These are phyloP conservation scores for Jimgerdemannia flammicorona DNA, from an alignment of 192 early-diverging fungal species.

Conservation along the genomic window DNA sequence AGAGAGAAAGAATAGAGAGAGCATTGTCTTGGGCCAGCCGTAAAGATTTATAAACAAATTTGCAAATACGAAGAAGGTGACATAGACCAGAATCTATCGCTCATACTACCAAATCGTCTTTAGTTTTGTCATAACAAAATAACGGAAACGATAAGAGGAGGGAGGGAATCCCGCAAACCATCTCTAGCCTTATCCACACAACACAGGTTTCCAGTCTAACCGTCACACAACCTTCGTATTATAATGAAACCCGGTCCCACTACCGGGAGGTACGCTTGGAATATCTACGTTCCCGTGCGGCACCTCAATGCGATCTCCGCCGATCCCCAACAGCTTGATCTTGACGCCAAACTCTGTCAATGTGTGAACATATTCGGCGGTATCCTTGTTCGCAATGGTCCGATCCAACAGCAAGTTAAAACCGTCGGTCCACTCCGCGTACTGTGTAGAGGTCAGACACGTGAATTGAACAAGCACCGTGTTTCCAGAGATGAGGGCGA, in stretches of 20 bases:
- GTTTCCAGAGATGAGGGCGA: slow-evolving; percentile 1
- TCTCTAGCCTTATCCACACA: background rate
- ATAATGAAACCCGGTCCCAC: slow-evolving; percentile 24
- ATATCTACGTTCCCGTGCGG: slow-evolving; percentile 35
- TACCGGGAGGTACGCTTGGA: slow-evolving; percentile 23
- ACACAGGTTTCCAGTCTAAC: background rate
- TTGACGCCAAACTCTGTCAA: slow-evolving; percentile 69
- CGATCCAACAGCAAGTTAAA: slow-evolving; percentile 68
- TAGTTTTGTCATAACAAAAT: background rate
- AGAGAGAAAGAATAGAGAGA: background rate
- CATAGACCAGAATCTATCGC: background rate
- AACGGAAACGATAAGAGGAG: background rate
- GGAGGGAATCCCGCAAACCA: background rate
- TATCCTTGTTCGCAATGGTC: slow-evolving; percentile 58
- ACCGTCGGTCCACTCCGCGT: slow-evolving; percentile 71
- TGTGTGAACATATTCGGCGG: slow-evolving; percentile 55
- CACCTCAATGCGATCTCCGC: slow-evolving; percentile 56
- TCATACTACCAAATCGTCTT: background rate
- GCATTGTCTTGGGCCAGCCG: background rate
- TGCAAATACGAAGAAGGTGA: background rate
- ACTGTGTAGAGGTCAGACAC: slow-evolving; percentile 41
- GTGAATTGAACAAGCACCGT: slow-evolving; percentile 52
- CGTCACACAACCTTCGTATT: background rate
- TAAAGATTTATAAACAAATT: background rate
- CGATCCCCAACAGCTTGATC: slow-evolving; percentile 61